These are phyloP conservation scores for Pythium chondricola DNA, from an alignment of 352 stramenopile species.

Conservation along the genomic window DNA sequence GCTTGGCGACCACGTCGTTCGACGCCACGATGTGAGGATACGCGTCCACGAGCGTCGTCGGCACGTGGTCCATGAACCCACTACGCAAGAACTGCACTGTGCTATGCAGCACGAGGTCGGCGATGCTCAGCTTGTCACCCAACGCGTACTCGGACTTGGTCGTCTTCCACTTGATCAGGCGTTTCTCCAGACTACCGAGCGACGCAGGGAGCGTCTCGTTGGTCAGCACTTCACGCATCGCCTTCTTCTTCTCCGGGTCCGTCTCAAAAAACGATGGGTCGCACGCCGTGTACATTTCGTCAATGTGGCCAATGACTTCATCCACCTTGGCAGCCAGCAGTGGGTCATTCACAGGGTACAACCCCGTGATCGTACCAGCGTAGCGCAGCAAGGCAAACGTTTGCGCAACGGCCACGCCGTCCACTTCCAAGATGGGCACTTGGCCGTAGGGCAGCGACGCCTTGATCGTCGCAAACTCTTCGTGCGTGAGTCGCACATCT, in stretches of 20 bases:
- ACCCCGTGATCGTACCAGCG: slow-evolving; percentile 35
- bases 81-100: background rate
- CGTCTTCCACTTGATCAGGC: slow-evolving; percentile 21
- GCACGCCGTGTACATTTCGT: slow-evolving; percentile 15
- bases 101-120: slow-evolving; percentile 45
- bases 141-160: slow-evolving; percentile 17
- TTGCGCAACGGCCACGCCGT: slow-evolving; percentile 35
- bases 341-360: slow-evolving; percentile 32
- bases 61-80: slow-evolving; percentile 1
- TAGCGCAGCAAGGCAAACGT: slow-evolving; percentile 45
- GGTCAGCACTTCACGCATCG: slow-evolving; percentile 22
- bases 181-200: slow-evolving; percentile 27
- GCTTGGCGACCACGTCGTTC: no score
- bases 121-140: slow-evolving; percentile 29
- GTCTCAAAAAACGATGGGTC: slow-evolving; percentile 20
- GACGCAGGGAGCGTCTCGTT: slow-evolving; percentile 27
- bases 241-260: slow-evolving; percentile 18
- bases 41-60: slow-evolving; percentile 1
- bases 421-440: slow-evolving; percentile 33
- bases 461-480: slow-evolving; percentile 37
- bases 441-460: slow-evolving; percentile 34
- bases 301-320: slow-evolving; percentile 26
- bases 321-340: slow-evolving; percentile 31
- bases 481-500: slow-evolving; percentile 32
- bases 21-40: no score